Evolutionary conservation across 2,329 filamentous ascomycete genomes (phyloP).

Genomic region (Sporothrix curviconia): DNA sequence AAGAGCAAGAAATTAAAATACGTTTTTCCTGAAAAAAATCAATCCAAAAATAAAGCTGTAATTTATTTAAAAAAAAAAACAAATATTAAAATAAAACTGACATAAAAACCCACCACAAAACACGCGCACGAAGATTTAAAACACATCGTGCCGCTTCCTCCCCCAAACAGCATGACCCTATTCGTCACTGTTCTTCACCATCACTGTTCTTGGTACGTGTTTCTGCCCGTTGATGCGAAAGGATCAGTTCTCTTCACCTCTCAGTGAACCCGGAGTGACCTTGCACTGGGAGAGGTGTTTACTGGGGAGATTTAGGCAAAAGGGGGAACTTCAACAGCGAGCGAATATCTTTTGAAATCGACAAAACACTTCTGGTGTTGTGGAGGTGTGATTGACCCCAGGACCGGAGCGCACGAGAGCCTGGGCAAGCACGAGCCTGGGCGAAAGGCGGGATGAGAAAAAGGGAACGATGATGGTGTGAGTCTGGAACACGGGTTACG

Average conservation of each 20-base stretch:
- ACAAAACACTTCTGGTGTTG: constrained; percentile 2
- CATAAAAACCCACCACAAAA: not conserved
- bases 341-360: not conserved
- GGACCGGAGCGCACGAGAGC: not conserved
- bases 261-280: not conserved
- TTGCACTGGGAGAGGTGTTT: not conserved
- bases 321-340: not conserved
- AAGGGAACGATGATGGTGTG: not conserved
- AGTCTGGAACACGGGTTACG: not conserved
- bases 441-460: too few species aligned
- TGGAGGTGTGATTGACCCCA: constrained; percentile 13
- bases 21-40: too few species aligned
- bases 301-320: not conserved
- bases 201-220: not conserved
- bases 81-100: not conserved
- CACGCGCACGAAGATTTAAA: too few species aligned
- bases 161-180: too few species aligned
- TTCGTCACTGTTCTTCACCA: too few species aligned
- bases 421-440: not conserved
- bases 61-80: not conserved
- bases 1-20: too few species aligned
- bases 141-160: not conserved
- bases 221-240: constrained; percentile 11
- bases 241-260: constrained; percentile 9
- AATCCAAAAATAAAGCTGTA: too few species aligned